Evolutionary conservation across 495 filamentous ascomycete species (phyloP), one percentile per base, ranked within the genome.

Genomic region (Penicillium verhagenii): DNA sequence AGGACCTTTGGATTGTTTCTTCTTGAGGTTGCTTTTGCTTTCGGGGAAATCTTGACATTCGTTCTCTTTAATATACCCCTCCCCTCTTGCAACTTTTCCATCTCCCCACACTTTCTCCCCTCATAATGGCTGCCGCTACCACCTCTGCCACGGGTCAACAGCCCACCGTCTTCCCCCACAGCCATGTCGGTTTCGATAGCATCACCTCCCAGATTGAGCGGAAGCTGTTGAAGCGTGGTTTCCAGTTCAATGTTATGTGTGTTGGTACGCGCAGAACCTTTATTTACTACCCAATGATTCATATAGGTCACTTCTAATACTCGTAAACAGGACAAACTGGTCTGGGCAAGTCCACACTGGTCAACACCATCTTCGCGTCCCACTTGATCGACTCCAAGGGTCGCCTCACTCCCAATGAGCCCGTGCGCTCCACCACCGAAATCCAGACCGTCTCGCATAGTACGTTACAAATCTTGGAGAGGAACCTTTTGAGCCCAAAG

Each of bases 281-380:
- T 20, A 42, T 25, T 16, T 24, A 11, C 31, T 25, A 31, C 20
- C 50, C 13, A 14, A 23, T 13, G 6, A 2, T 28, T 24, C 23
- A 42, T 43, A 13, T 19, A 11, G 5, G 6, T 16, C 13, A 35
- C 16, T 35, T 42, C 64, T 72, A 29, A 63, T n/a, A 54, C 53
- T 33, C 16, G 42, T 45, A 45, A 52, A 45, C 44, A 70, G 94
- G 94, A 62, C 94, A 99, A 80, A 99, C 94, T 61, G 94, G 94
- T 60, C 86, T 99, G 56, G 94, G 94, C 72, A 99, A 99, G 78
- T 97, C 92, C 24, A 99, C 94, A 43, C 78, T 99, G 64, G 96
- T 99, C 80, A 99, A 99, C 82, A 99, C 94, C 74, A 97, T 99
- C 83, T 99, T 99, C 78, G 95, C 94, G 59, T 97, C 94, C 58